Conservation (phyloP, 2,329 filamentous ascomycete genomes). For the Seiridium unicorne region DNA sequence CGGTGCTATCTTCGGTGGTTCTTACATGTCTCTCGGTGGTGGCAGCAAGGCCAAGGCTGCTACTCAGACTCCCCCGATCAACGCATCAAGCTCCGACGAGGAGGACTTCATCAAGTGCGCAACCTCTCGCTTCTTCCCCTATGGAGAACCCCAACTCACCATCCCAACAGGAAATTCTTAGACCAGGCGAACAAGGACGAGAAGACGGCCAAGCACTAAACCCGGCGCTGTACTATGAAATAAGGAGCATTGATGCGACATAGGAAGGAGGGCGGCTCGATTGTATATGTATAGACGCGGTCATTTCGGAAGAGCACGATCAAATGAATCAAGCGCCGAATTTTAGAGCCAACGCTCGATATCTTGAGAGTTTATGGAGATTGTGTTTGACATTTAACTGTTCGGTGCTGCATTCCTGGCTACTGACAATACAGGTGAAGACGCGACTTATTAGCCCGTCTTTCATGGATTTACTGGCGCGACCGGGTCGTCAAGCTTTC, state of each 20-base stretch:
- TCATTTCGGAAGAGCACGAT: slow-evolving; percentile 5
- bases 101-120: slow-evolving; percentile 65
- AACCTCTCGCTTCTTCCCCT: slow-evolving; percentile 12
- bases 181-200: slow-evolving; percentile 39
- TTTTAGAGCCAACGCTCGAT: neutral
- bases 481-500: too few relatives aligned
- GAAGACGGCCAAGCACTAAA: slow-evolving; percentile 41
- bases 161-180: slow-evolving; percentile 42
- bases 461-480: too few relatives aligned
- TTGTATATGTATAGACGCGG: slow-evolving; percentile 14
- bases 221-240: slow-evolving; percentile 4
- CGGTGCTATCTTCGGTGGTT: slow-evolving; percentile 47
- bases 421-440: too few relatives aligned
- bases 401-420: too few relatives aligned
- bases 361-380: neutral
- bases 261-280: slow-evolving; percentile 3
- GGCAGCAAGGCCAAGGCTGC: slow-evolving; percentile 38
- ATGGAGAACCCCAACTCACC: slow-evolving; percentile 14
- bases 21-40: slow-evolving; percentile 42
- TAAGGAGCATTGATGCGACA: slow-evolving; percentile 4
- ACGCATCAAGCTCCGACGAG: slow-evolving; percentile 61
- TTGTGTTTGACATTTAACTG: too few relatives aligned
- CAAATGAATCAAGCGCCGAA: slow-evolving; percentile 5
- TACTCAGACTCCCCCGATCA: slow-evolving; percentile 54
- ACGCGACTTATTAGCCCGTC: too few relatives aligned